phyloP scores from a whole-genome alignment of 768 basidiomycete species.

The Leccinum variicolor region DNA sequence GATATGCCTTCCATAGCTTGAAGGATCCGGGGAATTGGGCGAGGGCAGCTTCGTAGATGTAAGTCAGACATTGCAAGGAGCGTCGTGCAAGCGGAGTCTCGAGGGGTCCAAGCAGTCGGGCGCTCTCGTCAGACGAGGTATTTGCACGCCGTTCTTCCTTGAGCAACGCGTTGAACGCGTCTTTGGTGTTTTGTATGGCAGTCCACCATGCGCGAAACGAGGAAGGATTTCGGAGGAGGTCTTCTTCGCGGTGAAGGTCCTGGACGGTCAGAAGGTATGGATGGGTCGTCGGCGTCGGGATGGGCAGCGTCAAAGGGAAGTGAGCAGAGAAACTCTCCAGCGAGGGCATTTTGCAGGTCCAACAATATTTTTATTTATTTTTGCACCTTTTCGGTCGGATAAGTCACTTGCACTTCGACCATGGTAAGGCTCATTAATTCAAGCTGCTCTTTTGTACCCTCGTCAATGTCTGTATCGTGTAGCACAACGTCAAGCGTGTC shows the following conservation, averaged over 20 bases:
- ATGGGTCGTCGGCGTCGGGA: conserved; percentile 78
- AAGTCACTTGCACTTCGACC: no score
- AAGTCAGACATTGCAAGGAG: conserved; percentile 79
- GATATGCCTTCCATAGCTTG: conserved; percentile 95
- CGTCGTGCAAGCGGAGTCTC: conserved; percentile 68
- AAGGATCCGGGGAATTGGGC: conserved; percentile 84
- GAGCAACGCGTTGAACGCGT: conserved; percentile 53
- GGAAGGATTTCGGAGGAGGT: conserved; percentile 84
- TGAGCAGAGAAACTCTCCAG: conserved; percentile 50
- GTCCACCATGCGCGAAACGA: conserved; percentile 94
- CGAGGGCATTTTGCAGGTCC: conserved; percentile 48
- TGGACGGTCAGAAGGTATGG: conserved; percentile 68
- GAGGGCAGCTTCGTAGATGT: conserved; percentile 93
- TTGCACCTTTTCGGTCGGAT: background rate
- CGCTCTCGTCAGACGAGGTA: conserved; percentile 47
- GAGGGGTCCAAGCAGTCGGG: conserved; percentile 72
- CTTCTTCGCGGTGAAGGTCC: conserved; percentile 89
- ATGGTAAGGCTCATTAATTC: conserved; percentile 20
- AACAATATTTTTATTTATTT: conserved; percentile 9
- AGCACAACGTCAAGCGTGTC: conserved; percentile 73
- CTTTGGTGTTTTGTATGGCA: conserved; percentile 73
- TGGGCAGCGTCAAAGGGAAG: conserved; percentile 84
- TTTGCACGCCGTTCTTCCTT: conserved; percentile 50
- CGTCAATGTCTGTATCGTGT: background rate
- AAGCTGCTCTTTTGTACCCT: background rate